Base-by-base conservation (phyloP, 75 land plant species). In the Isoetes taiwanensis region DNA sequence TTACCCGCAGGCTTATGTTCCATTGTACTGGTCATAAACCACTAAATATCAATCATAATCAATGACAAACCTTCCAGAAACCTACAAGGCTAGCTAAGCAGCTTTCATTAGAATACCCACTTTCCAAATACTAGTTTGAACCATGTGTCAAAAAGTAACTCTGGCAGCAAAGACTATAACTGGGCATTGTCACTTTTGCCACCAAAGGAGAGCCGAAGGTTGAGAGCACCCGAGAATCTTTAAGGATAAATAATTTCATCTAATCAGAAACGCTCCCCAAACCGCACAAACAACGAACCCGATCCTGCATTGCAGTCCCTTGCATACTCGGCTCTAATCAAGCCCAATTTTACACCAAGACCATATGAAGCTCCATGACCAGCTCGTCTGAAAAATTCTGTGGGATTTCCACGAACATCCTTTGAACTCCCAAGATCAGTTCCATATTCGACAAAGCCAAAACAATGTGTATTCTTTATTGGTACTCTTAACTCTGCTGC, bases 331-430 rank as follows among this genome's bases (percentile, higher is more conserved):
- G 90, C 90, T 58, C 98, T 73, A 10, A 88, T 77, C 3, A 85
- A 57, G 0, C 98, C 98, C 19, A 93, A 71, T 69, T 93, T 93
- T 19, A 76, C 78, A 35, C 98, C 98, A 46, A 57, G 73, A 52
- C 98, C 98, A 64, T 93, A 93, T 9, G 98, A 88, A 19, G 84
- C 80, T 32, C 98, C 98, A 58, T 77, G 64, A 10, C 98, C 98
- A 64, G 72, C 67, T 23, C 98, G 69, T 25, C 96, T 65, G 59
- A 87, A 93, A 24, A 84, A 85, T 69, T 93, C 90, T 1, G 98
- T 93, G 38, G 98, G 98, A 54, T 93, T 93, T 43, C 98, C 95
- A 62, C 91, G 85, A 19, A 93, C 96, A 65, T 81, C 86, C 63
- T 93, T 93, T 21, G 98, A 93, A 62, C 86, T 88, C 12, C 98